Conservation (phyloP, 441 rosid species). For the Populus hybrid region DNA sequence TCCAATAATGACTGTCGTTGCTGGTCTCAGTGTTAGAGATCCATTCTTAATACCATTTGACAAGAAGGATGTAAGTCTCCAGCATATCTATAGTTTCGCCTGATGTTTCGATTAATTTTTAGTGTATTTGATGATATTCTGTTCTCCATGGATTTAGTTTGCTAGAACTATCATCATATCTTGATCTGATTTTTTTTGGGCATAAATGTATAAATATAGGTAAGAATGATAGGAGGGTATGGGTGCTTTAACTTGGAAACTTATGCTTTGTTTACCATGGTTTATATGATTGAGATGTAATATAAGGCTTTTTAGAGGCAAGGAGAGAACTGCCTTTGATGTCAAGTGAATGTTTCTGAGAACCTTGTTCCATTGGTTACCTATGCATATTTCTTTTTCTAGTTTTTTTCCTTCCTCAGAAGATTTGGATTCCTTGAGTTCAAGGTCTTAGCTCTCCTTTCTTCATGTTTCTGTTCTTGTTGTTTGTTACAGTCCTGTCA, state of each 20-base stretch:
- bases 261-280: not conserved
- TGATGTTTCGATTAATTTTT: slow-evolving; percentile 7
- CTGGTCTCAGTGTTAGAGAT: slow-evolving; percentile 95
- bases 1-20: slow-evolving; percentile 92
- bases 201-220: not conserved
- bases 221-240: not conserved
- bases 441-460: too few species aligned
- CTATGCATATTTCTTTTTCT: too few species aligned
- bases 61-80: slow-evolving; percentile 81
- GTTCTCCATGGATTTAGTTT: not conserved
- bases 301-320: too few species aligned
- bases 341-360: too few species aligned
- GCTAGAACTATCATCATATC: not conserved
- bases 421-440: too few species aligned
- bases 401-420: too few species aligned
- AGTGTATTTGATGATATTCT: not conserved
- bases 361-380: too few species aligned
- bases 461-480: too few species aligned
- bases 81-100: not conserved
- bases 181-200: not conserved
- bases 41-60: slow-evolving; percentile 97
- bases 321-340: too few species aligned
- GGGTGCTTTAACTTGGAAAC: not conserved
- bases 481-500: too few species aligned
- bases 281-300: too few species aligned